Evolutionary conservation across 192 early-diverging fungal species (phyloP), one percentile per base, ranked within the genome.

Genomic region (Glomus cerebriforme): DNA sequence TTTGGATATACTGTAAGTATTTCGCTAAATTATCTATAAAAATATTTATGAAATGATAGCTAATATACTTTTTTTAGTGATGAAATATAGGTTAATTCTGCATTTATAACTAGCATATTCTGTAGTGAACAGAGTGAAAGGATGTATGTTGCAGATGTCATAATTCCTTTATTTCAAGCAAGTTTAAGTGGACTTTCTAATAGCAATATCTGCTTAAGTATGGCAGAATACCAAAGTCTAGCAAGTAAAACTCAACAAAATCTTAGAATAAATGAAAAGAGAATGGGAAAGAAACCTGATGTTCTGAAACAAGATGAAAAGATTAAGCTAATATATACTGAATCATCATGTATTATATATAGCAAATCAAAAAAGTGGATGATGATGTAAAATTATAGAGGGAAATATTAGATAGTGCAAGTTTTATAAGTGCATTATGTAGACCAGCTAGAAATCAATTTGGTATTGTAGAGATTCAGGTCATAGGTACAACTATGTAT

Each of bases 321-420:
- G 37, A 64, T 76, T 64, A 37, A 76, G 45, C 62, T 76, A 64
- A 62, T 17, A 1, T 64, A 64, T 64, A 62, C 35, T 10, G 75
- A 76, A 76, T 76, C 37, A 24, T 76, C 35, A 26, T 24, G 26
- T 19, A 47, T 76, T 37, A 37, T 64, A 24, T 63, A 31, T 67
- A 67, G 31, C 32, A 67, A 67, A 67, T 34, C 65, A 64, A 76
- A 65, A 64, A 76, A 76, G n/a, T 45, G 31, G 62, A 76, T 63
- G 75, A 76, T 76, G 32, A 24, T 65, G 34, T 64, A 64, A 76
- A 76, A 39, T 64, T 76, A 27, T 76, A 35, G 60, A 76, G 75
- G 62, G 62, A 76, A 63, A 63, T 6, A 47, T 47, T 47, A 13
- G 45, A 47, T 47, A 10, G 10, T 47, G 12, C 45, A 47, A 47